Conservation (phyloP, 1,139 yeast genomes). For the Meyerozyma elateridarum region DNA sequence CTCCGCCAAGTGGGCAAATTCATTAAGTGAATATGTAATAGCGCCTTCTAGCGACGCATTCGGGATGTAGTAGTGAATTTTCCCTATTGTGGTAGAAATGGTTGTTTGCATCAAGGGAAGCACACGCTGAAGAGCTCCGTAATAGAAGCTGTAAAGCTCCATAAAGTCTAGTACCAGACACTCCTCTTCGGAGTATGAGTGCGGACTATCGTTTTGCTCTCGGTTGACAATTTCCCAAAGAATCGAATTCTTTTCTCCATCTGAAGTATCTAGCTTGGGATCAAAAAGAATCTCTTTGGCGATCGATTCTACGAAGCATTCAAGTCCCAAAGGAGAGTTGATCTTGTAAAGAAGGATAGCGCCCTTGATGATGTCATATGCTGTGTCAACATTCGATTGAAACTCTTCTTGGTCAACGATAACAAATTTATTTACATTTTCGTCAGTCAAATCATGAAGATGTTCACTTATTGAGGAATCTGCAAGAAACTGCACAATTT, state of each 20-base stretch:
- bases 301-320: slow-evolving; percentile 10
- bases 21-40: too few relatives aligned
- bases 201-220: slow-evolving; percentile 14
- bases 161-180: slow-evolving; percentile 16
- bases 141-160: slow-evolving; percentile 16
- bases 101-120: slow-evolving; percentile 7
- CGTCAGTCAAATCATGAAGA: background rate
- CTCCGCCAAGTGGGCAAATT: too few relatives aligned
- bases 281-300: slow-evolving; percentile 13
- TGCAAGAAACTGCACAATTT: background rate
- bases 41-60: too few relatives aligned
- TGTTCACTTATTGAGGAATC: background rate
- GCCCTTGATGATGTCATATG: background rate
- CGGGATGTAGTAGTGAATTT: background rate
- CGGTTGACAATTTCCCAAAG: slow-evolving; percentile 13
- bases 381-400: background rate
- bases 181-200: slow-evolving; percentile 15
- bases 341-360: background rate
- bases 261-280: slow-evolving; percentile 11
- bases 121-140: slow-evolving; percentile 11
- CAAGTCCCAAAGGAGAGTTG: background rate
- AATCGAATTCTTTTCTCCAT: slow-evolving; percentile 16
- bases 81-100: slow-evolving; percentile 5
- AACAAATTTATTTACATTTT: background rate
- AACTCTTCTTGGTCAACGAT: background rate